A percentile compares a stretch with the other conserved stretches of the same genome.
These are phyloP conservation scores for Suillus hirtellus DNA, from an alignment of 768 basidiomycete genomes.

Conservation along the genomic window DNA sequence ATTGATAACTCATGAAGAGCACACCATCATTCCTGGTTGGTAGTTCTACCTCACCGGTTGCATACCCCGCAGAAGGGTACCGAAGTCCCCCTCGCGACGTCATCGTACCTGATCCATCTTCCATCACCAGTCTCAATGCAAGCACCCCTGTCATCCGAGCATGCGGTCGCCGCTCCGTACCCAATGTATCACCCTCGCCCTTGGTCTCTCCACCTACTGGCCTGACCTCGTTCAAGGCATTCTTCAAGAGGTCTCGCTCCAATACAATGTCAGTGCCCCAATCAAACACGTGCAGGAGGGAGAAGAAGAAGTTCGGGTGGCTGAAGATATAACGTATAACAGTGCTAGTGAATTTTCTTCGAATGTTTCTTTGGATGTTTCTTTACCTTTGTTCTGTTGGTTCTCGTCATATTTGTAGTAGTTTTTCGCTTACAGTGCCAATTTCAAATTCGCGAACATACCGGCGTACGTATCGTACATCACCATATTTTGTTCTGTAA, in stretches of 20 bases:
- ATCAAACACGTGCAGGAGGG: slow-evolving; percentile 22
- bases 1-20: slow-evolving; percentile 17
- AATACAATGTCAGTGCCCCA: slow-evolving; percentile 19
- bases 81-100: slow-evolving; percentile 25
- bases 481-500: neutral
- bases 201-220: slow-evolving; percentile 18
- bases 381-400: neutral
- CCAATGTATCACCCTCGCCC: slow-evolving; percentile 17
- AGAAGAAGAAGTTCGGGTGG: slow-evolving; percentile 33
- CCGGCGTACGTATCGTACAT: neutral
- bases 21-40: slow-evolving; percentile 35
- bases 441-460: slow-evolving; percentile 6
- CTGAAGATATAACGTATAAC: slow-evolving; percentile 25
- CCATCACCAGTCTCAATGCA: slow-evolving; percentile 5
- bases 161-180: slow-evolving; percentile 21
- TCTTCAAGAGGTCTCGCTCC: slow-evolving; percentile 32
- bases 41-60: slow-evolving; percentile 32
- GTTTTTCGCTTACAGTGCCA: neutral
- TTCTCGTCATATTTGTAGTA: neutral
- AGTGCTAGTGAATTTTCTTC: too few relatives aligned
- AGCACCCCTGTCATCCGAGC: slow-evolving; percentile 16
- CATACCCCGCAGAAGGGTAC: slow-evolving; percentile 32
- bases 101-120: slow-evolving; percentile 7
- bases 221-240: slow-evolving; percentile 24
- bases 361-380: neutral